Evolutionary conservation across 2,329 filamentous ascomycete genomes (phyloP), one percentile per base, ranked within the genome.

Genomic region (Aspergillus japonicus): DNA sequence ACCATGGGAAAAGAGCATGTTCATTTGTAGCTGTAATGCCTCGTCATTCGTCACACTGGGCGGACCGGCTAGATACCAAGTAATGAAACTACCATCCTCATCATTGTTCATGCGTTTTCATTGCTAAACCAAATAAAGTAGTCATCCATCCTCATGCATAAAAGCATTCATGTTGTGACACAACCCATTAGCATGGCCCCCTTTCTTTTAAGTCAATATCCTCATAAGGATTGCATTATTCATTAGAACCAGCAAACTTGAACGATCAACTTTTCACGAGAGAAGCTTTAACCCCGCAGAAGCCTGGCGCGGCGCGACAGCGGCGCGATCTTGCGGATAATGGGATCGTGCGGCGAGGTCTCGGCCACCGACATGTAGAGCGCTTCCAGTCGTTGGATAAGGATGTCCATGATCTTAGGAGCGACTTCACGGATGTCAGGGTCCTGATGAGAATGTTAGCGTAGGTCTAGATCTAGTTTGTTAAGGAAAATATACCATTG

Each of bases 321-420:
- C 6, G 74, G 71, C 14, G 81, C 78, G 60, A 85, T 84, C 64
- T 76, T 77, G 59, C 81, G 80, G 53, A 85, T 71, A 33, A 85
- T 75, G n/a, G 78, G 79, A 64, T 83, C 81, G 47, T 80, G 77
- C 1, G 82, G 81, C 44, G 80, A 77, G 47, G 70, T 78, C 71
- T 85, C 79, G 4, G 83, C 82, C 56, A 86, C 78, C 24, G 77
- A 71, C 78, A 86, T 84, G 71, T 86, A 87, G 21, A 84, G 77
- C 31, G 73, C 75, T 57, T 86, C 82, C 50, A 88, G 75, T 51
- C 85, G 82, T 67, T 84, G 77, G 51, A 79, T 80, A 50, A 88
- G 75, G 58, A 86, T 81, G 33, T 85, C 82, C 80, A 87, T 84
- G 62, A 87, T 86, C 69, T 80, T 81, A 1, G 83, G 83, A 12